Percentiles rank a stretch among this genome's conserved stretches.
phyloP scores from a whole-genome alignment of 2,329 filamentous ascomycete species.

The Beauveria brongniartii region DNA sequence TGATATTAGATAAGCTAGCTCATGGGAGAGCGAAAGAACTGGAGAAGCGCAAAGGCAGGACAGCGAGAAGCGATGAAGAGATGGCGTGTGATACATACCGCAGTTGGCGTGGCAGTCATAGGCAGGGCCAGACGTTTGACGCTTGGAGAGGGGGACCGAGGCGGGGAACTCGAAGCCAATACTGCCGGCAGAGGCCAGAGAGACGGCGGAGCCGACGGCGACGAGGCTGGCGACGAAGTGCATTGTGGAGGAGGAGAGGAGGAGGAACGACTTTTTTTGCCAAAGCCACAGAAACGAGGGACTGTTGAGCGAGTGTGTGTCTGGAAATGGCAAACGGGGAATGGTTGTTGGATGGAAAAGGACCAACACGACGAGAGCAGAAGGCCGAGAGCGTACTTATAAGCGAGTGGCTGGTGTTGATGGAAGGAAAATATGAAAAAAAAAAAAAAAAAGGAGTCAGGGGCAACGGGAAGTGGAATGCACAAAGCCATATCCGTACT shows the following conservation, averaged over 20 bases:
- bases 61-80: not conserved
- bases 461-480: not conserved
- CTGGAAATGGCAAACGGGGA: no score
- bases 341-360: not conserved
- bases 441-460: not conserved
- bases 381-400: slow-evolving; percentile 3
- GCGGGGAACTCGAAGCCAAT: slow-evolving; percentile 22
- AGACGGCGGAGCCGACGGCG: slow-evolving; percentile 22
- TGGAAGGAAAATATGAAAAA: not conserved
- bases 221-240: slow-evolving; percentile 19
- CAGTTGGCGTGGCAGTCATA: slow-evolving; percentile 44
- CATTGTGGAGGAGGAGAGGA: slow-evolving; percentile 18
- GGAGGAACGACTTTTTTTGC: not conserved
- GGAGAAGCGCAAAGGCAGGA: not conserved
- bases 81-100: slow-evolving; percentile 27
- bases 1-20: not conserved
- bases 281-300: not conserved
- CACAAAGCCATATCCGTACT: not conserved
- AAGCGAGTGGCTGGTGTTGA: not conserved
- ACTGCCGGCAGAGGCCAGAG: slow-evolving; percentile 16
- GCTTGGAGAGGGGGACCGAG: slow-evolving; percentile 28
- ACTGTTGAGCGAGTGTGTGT: not conserved
- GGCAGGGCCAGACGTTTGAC: slow-evolving; percentile 30
- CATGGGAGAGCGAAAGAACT: not conserved
- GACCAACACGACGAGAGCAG: not conserved